Conservation (phyloP, 176 grass and related monocot genomes). For the Avena atlantica region DNA sequence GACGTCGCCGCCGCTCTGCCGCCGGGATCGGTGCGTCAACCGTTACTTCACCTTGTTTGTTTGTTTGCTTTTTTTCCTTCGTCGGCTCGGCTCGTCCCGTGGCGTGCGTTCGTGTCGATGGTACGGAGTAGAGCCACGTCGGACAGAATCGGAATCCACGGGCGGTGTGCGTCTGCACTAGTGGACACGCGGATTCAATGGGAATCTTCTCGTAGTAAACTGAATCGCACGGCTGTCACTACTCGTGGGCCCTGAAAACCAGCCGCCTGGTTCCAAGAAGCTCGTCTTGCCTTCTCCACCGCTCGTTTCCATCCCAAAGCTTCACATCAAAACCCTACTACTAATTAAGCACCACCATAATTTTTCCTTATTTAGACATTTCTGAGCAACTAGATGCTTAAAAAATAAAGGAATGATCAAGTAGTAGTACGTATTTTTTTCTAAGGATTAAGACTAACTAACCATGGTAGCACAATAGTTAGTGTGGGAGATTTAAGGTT, state of each 20-base stretch:
- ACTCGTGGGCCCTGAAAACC: conserved; percentile 44
- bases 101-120: conserved; percentile 21
- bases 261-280: conserved; percentile 14
- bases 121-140: conserved; percentile 35
- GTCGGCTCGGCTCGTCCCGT: neutral
- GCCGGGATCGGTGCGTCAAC: conserved; percentile 63
- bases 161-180: neutral
- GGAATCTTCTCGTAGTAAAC: conserved; percentile 53
- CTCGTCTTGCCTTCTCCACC: conserved; percentile 8
- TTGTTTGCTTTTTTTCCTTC: neutral
- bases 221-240: conserved; percentile 54
- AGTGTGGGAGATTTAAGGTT: neutral
- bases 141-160: conserved; percentile 56
- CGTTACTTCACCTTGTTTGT: neutral
- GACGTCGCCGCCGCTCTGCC: conserved; percentile 66
- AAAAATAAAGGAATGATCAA: too few relatives aligned
- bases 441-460: neutral
- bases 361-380: conserved; percentile 37
- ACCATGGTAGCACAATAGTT: neutral
- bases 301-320: conserved; percentile 32
- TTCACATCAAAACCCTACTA: conserved; percentile 25
- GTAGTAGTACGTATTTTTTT: neutral
- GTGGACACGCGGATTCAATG: conserved; percentile 60
- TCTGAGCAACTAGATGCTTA: too few relatives aligned
- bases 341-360: neutral